A percentile compares a stretch with the other conserved stretches of the same genome.
These are phyloP conservation scores for Aspergillus luchuensis DNA, from an alignment of 2,329 filamentous ascomycete genomes.

Conservation along the genomic window DNA sequence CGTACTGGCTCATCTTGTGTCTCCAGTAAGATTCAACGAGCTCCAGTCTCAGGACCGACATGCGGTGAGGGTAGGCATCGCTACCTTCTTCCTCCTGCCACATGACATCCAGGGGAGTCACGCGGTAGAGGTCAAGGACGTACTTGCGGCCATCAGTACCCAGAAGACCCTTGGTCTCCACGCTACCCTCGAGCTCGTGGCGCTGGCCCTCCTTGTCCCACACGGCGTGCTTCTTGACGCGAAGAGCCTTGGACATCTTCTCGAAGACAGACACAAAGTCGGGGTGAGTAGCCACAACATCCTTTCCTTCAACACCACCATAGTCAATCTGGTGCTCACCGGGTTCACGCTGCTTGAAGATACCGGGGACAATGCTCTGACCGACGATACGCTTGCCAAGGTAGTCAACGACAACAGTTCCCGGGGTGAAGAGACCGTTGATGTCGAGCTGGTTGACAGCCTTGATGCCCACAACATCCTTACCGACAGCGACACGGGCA, in stretches of 20 bases:
- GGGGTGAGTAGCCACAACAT: conserved; percentile 87
- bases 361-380: conserved; percentile 96
- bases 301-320: conserved; percentile 95
- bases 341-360: conserved; percentile 97
- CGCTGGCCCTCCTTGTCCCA: conserved; percentile 96
- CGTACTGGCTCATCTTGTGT: conserved; percentile 83
- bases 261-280: conserved; percentile 81
- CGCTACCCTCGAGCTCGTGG: conserved; percentile 90
- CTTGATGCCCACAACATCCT: conserved; percentile 92
- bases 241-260: conserved; percentile 85
- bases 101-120: conserved; percentile 84
- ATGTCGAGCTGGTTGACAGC: conserved; percentile 97
- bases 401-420: conserved; percentile 95
- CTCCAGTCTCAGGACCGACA: conserved; percentile 91
- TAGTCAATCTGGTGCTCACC: conserved; percentile 99
- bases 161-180: conserved; percentile 96
- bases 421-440: conserved; percentile 88
- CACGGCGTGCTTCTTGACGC: conserved; percentile 90
- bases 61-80: conserved; percentile 82
- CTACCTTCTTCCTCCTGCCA: conserved; percentile 79
- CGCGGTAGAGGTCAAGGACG: conserved; percentile 92
- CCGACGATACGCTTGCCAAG: conserved; percentile 95
- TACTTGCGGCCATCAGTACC: conserved; percentile 97
- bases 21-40: conserved; percentile 85
- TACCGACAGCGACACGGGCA: conserved; percentile 90